Evolutionary conservation across 2,329 filamentous ascomycete species (phyloP).

Genomic region (Knufia petricola): DNA sequence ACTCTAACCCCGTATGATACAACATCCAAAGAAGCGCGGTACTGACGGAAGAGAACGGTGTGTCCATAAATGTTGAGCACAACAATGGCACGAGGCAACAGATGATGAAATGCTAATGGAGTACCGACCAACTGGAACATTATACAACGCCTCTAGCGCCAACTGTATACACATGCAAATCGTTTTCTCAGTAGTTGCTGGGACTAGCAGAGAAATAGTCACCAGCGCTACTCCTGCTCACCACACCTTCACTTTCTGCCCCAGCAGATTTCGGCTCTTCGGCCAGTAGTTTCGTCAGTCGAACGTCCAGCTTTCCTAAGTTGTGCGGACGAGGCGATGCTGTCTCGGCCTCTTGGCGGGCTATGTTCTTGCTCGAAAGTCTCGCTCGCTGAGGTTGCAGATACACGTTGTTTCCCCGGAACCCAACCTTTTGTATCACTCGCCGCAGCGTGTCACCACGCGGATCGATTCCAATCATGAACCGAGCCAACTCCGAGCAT

Average conservation of each 20-base stretch:
- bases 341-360: background rate
- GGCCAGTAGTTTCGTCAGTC: conserved; percentile 5
- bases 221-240: conserved; percentile 11
- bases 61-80: no score
- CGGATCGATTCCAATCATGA: conserved; percentile 84
- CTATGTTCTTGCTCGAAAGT: conserved; percentile 7
- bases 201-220: conserved; percentile 20
- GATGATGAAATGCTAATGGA: no score
- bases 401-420: conserved; percentile 15
- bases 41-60: no score
- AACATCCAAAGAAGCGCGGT: no score
- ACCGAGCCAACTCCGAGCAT: conserved; percentile 89
- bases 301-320: conserved; percentile 2
- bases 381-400: conserved; percentile 7
- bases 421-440: conserved; percentile 32
- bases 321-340: background rate
- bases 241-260: conserved; percentile 6
- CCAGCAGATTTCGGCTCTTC: conserved; percentile 9
- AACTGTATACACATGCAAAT: background rate
- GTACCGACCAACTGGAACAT: no score
- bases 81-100: no score
- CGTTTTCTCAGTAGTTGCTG: conserved; percentile 11
- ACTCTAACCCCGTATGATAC: background rate
- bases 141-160: no score
- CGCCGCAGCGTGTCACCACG: conserved; percentile 63